Evolutionary conservation across 2,329 filamentous ascomycete genomes (phyloP).

Genomic region (Coniochaeta ligniaria): DNA sequence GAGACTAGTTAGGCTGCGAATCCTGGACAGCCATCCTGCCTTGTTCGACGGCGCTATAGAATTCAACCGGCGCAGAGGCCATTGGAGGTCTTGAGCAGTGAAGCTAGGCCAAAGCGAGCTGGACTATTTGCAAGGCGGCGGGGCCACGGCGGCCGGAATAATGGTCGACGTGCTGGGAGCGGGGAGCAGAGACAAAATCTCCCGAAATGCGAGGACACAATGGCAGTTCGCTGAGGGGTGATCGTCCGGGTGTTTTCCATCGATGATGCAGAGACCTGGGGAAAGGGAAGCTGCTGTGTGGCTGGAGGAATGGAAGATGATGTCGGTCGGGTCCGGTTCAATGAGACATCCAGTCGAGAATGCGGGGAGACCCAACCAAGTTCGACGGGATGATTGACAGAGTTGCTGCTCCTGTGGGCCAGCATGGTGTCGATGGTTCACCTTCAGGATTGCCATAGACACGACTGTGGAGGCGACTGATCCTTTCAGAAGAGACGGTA

Average conservation of each 20-base stretch:
- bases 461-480: neutral
- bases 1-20: neutral
- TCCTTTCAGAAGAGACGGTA: neutral
- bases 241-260: conserved; percentile 1
- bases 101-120: neutral
- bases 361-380: neutral
- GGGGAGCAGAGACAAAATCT: neutral
- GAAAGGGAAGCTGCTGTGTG: neutral
- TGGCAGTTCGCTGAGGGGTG: neutral
- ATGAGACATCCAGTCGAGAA: neutral
- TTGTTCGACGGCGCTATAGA: neutral
- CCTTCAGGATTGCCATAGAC: neutral
- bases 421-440: neutral
- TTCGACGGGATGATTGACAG: neutral
- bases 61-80: neutral
- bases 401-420: neutral
- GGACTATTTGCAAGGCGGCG: neutral
- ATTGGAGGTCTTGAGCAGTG: neutral
- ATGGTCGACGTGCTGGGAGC: neutral
- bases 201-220: neutral
- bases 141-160: neutral
- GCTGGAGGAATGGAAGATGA: neutral
- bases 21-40: neutral
- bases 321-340: neutral
- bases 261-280: neutral